Evolutionary conservation across 2,329 filamentous ascomycete genomes (phyloP).

Genomic region (Ophiostoma himal-ulmi): DNA sequence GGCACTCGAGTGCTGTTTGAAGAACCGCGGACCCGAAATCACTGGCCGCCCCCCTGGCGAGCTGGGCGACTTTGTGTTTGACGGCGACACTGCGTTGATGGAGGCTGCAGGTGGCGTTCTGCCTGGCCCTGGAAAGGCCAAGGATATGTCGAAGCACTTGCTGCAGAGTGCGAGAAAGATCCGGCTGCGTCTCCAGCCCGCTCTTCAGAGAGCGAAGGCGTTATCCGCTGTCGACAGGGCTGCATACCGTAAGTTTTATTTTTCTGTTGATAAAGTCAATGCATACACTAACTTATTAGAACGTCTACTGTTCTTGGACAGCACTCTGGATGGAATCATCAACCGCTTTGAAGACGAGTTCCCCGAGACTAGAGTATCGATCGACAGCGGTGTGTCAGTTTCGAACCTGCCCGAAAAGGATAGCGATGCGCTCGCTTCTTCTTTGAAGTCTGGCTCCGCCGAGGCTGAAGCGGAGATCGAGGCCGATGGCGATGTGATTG

Average conservation of each 20-base stretch:
- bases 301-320: conserved; percentile 77
- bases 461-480: conserved; percentile 13
- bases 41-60: conserved; percentile 39
- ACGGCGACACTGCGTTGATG: conserved; percentile 42
- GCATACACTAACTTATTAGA: conserved; percentile 39
- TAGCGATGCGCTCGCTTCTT: conserved; percentile 21
- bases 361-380: conserved; percentile 66
- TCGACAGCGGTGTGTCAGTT: conserved; percentile 31
- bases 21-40: conserved; percentile 59
- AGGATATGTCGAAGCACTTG: conserved; percentile 89
- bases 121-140: conserved; percentile 58
- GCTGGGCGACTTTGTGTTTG: conserved; percentile 42
- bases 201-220: conserved; percentile 67
- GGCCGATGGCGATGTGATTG: conserved; percentile 28
- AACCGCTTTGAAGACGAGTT: conserved; percentile 94
- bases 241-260: conserved; percentile 63
- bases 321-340: conserved; percentile 85
- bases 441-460: conserved; percentile 13
- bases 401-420: conserved; percentile 23
- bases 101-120: conserved; percentile 14
- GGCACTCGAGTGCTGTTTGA: conserved; percentile 81
- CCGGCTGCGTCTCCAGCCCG: conserved; percentile 72
- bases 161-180: conserved; percentile 86
- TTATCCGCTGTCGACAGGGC: conserved; percentile 61
- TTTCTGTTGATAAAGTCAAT: rapidly evolving